A percentile compares a stretch with the other conserved stretches of the same genome.
phyloP scores from a whole-genome alignment of 1,284 basidiomycete species.

The Leccinum subspadiceum region DNA sequence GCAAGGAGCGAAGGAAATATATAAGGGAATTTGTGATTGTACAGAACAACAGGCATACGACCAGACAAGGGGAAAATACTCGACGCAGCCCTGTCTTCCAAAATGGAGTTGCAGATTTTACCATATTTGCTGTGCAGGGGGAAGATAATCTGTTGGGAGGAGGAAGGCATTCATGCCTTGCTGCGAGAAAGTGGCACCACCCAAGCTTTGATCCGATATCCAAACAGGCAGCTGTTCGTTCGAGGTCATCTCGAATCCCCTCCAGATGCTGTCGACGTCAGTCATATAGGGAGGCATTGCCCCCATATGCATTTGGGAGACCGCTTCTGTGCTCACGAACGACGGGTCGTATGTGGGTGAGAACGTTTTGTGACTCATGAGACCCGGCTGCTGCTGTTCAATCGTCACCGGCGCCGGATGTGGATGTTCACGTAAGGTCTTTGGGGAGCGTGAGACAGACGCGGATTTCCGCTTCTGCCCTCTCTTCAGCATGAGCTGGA shows the following conservation, averaged over 20 bases:
- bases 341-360: slow-evolving; percentile 38
- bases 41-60: slow-evolving; percentile 26
- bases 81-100: slow-evolving; percentile 9
- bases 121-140: slow-evolving; percentile 71
- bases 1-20: slow-evolving; percentile 17
- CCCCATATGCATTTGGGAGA: slow-evolving; percentile 35
- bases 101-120: slow-evolving; percentile 26
- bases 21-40: slow-evolving; percentile 22
- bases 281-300: slow-evolving; percentile 37
- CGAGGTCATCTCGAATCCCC: slow-evolving; percentile 65
- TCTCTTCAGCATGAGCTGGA: slow-evolving; percentile 84
- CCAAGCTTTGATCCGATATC: slow-evolving; percentile 78
- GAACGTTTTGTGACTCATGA: slow-evolving; percentile 31
- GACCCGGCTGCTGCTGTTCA: slow-evolving; percentile 26
- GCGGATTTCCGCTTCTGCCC: slow-evolving; percentile 64
- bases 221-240: slow-evolving; percentile 79
- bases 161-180: slow-evolving; percentile 82
- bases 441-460: slow-evolving; percentile 59
- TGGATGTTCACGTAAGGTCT: slow-evolving; percentile 48
- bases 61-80: slow-evolving; percentile 18
- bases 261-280: slow-evolving; percentile 73
- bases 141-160: slow-evolving; percentile 67
- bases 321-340: slow-evolving; percentile 47
- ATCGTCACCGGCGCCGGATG: slow-evolving; percentile 40
- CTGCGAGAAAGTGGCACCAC: slow-evolving; percentile 70